Evolutionary conservation across 2,329 filamentous ascomycete genomes (phyloP), one percentile per base, ranked within the genome.

Genomic region (Myriangium duriaei): DNA sequence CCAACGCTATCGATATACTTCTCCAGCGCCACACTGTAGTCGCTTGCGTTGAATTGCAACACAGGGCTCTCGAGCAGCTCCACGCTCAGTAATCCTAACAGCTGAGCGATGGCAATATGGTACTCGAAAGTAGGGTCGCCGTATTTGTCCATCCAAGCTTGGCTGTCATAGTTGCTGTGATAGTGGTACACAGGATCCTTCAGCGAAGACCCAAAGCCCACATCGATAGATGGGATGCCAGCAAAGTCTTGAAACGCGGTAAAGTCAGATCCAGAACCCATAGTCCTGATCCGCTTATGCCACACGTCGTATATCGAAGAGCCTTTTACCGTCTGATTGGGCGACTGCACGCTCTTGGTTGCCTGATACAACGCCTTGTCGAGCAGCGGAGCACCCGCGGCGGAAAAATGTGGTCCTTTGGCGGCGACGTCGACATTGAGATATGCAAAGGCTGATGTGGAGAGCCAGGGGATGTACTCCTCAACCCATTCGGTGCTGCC

Each of bases 401-500:
- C 71, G 2, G 51, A 49, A 51, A 91, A 84, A n/a, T 65, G 41
- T 0, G 73, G 70, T 0, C 84, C 82, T 4, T 65, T 55, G 3
- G 79, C 71, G 18, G 79, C 82, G 4, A 85, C 76, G 49, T 94
- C 87, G 40, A 93, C 75, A 56, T 94, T 93, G 45, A 94, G 60
- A 52, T 93, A 93, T 7, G 84, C 84, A 11, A 94, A 72, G 40
- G 77, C 80, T 29, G 80, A 69, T 3, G 68, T 67, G 2, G 70
- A 68, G 10, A 94, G 70, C 85, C 85, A 93, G 0, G 82, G 79
- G 0, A 92, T 60, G 50, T 83, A 84, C 47, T 94, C 84, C 54
- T 94, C 86, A 0, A 94, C 84, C 85, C 86, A 94, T 54, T 94
- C 87, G 0, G 87, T 93, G 37, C 79, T 85, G 4, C 87, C 87